Evolutionary conservation across 805 yeast species (phyloP).

Genomic region (Clavispora asparagi): DNA sequence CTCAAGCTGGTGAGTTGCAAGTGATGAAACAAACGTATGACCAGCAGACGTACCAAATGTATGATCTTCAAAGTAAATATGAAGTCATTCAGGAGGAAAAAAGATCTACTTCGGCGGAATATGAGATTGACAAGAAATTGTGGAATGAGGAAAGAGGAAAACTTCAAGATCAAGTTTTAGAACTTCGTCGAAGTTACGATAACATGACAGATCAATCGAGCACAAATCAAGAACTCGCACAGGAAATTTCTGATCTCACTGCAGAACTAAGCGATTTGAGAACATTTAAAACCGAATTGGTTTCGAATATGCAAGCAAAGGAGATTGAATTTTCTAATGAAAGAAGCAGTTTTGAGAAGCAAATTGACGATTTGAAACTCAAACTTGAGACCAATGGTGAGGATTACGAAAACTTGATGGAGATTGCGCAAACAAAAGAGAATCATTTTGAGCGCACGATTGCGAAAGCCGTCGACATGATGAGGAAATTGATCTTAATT

Average conservation of each 20-base stretch:
- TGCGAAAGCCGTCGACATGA: neutral
- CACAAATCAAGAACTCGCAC: neutral
- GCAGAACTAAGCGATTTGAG: conserved; percentile 19
- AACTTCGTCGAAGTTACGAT: neutral
- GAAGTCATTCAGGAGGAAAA: neutral
- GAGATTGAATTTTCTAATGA: conserved; percentile 57
- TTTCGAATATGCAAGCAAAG: conserved; percentile 63
- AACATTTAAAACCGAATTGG: conserved; percentile 53
- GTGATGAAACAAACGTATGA: neutral
- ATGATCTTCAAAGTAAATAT: neutral
- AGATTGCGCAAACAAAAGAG: conserved; percentile 24
- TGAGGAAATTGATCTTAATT: neutral
- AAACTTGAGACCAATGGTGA: conserved; percentile 46
- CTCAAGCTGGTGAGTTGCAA: conserved; percentile 3
- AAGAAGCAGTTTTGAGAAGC: conserved; percentile 43
- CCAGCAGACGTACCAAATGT: neutral
- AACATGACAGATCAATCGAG: neutral
- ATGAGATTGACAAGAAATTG: neutral
- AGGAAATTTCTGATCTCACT: conserved; percentile 1
- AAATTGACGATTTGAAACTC: conserved; percentile 38
- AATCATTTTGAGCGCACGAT: neutral
- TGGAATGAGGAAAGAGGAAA: neutral
- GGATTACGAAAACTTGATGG: conserved; percentile 40
- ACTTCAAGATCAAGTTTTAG: neutral
- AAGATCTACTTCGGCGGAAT: neutral